Evolutionary conservation across 169 alveolate genomes (phyloP).

Genomic region (Toxoplasma gondii): DNA sequence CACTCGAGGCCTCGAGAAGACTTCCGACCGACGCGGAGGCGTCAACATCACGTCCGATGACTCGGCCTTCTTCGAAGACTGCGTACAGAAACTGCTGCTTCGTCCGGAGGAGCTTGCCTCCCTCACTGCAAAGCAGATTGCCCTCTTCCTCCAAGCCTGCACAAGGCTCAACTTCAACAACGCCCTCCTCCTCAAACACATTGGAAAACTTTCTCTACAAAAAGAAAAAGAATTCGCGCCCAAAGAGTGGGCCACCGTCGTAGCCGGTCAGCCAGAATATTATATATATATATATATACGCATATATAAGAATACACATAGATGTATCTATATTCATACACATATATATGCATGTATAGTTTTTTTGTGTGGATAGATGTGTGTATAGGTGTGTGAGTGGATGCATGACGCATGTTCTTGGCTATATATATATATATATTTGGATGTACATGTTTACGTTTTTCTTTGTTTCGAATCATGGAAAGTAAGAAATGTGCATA

Average conservation of each 20-base stretch:
- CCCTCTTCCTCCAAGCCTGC: slow-evolving; percentile 43
- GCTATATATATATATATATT: not conserved
- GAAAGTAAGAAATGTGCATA: too few species aligned
- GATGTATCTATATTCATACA: not conserved
- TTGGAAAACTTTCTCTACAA: slow-evolving; percentile 8
- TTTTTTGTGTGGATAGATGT: not conserved
- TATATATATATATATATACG: too few species aligned
- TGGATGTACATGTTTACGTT: not conserved
- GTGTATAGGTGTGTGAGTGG: not conserved
- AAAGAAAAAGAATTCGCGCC: slow-evolving; percentile 16
- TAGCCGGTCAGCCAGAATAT: not conserved
- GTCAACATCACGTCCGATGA: not conserved
- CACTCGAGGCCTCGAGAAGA: slow-evolving; percentile 4
- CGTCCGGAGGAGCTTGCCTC: not conserved
- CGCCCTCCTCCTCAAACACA: slow-evolving; percentile 7
- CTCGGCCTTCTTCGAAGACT: not conserved
- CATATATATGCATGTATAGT: not conserved
- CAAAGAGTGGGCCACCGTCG: slow-evolving; percentile 42
- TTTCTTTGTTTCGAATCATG: too few species aligned
- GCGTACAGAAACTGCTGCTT: not conserved
- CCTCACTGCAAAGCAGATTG: slow-evolving; percentile 22
- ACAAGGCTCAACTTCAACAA: slow-evolving; percentile 15
- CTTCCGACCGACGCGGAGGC: slow-evolving; percentile 4
- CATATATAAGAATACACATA: not conserved
- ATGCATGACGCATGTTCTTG: not conserved